Conservation (phyloP, 2,329 filamentous ascomycete species). For the Colletotrichum spinosum region DNA sequence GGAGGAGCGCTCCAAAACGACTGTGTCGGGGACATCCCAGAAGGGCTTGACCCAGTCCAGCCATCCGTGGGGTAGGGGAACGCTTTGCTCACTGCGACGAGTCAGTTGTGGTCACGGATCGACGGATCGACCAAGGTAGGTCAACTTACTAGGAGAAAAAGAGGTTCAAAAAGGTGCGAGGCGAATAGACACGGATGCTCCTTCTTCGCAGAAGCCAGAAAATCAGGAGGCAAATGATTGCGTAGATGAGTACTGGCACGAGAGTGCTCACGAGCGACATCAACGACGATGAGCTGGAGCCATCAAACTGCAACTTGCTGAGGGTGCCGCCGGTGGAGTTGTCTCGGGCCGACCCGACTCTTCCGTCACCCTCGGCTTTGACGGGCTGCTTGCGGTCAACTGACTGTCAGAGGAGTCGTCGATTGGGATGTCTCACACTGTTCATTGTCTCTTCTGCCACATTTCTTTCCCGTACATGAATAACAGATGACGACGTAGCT, state of each 20-base stretch:
- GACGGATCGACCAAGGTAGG: too few species aligned
- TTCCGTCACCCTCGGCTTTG: slow-evolving; percentile 47
- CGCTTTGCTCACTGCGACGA: slow-evolving; percentile 28
- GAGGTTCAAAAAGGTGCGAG: slow-evolving; percentile 63
- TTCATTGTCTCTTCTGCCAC: too few species aligned
- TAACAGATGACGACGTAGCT: too few species aligned
- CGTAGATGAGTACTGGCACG: slow-evolving; percentile 62
- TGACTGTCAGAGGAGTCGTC: too few species aligned
- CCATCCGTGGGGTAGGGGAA: slow-evolving; percentile 65
- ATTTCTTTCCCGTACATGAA: too few species aligned
- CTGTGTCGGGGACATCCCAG: slow-evolving; percentile 78
- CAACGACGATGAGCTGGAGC: slow-evolving; percentile 55
- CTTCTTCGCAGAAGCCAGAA: slow-evolving; percentile 63
- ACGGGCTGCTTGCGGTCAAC: slow-evolving; percentile 21
- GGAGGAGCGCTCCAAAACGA: slow-evolving; percentile 89
- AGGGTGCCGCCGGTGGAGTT: slow-evolving; percentile 53
- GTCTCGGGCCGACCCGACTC: slow-evolving; percentile 57
- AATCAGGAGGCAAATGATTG: slow-evolving; percentile 60
- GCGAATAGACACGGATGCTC: slow-evolving; percentile 65
- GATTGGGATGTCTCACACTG: too few species aligned
- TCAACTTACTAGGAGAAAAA: slow-evolving; percentile 59
- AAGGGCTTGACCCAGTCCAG: slow-evolving; percentile 77
- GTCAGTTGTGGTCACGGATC: too few species aligned
- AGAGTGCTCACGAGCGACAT: slow-evolving; percentile 61
- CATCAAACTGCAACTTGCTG: slow-evolving; percentile 45